phyloP scores from a whole-genome alignment of 768 basidiomycete genomes.

The Amanita fuliginea region DNA sequence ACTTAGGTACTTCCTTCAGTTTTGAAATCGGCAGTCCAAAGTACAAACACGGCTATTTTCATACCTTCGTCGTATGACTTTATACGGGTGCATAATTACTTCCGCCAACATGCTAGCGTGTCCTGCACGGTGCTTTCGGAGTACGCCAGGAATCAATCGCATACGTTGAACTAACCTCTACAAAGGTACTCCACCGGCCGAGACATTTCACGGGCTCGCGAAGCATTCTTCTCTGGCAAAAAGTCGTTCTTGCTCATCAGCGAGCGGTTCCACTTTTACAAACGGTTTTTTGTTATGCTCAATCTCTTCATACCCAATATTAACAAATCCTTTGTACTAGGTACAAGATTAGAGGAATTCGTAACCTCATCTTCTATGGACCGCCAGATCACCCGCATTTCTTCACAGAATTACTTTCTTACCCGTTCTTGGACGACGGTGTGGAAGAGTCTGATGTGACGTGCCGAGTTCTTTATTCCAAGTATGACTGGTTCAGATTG shows the following conservation, averaged over 20 bases:
- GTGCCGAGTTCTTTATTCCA: constrained; percentile 70
- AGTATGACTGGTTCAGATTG: constrained; percentile 80
- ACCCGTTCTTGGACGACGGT: constrained; percentile 83
- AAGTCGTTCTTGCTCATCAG: constrained; percentile 84
- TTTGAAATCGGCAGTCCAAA: constrained; percentile 89
- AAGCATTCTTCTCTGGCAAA: constrained; percentile 83
- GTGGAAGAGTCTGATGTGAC: constrained; percentile 85
- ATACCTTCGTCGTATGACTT: constrained; percentile 96
- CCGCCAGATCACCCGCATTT: constrained; percentile 87
- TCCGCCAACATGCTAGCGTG: constrained; percentile 61
- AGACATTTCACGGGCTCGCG: constrained; percentile 89
- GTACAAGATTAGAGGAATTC: constrained; percentile 88
- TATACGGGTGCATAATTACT: constrained; percentile 79
- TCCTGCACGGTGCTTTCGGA: constrained; percentile 84
- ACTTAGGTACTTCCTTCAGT: constrained; percentile 66
- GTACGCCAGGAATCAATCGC: constrained; percentile 29
- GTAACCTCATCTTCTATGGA: constrained; percentile 88
- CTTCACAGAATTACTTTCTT: constrained; percentile 83
- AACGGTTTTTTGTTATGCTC: constrained; percentile 41
- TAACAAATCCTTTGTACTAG: constrained; percentile 24
- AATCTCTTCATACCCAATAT: background rate
- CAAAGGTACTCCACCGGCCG: constrained; percentile 83
- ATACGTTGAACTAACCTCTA: background rate
- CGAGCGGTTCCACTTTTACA: constrained; percentile 98
- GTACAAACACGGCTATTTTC: constrained; percentile 79